phyloP scores from a whole-genome alignment of 306 rosid species.

The Medicago lupulina region DNA sequence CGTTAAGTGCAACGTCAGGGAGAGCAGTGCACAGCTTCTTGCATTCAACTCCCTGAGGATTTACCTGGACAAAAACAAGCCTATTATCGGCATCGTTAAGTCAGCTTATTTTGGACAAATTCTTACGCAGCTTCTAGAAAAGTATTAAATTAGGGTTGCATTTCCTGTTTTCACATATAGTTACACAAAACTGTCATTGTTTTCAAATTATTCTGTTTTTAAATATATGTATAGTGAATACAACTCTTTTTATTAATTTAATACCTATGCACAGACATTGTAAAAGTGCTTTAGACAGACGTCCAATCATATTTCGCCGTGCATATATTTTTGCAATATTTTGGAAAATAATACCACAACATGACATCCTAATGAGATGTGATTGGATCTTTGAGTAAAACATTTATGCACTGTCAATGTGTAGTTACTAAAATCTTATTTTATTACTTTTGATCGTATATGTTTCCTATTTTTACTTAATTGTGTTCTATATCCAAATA shows the following conservation, averaged over 20 bases:
- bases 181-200: too few species aligned
- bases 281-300: background rate
- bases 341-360: background rate
- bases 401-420: background rate
- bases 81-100: constrained; percentile 25
- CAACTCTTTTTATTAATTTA: too few species aligned
- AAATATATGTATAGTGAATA: too few species aligned
- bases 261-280: background rate
- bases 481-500: background rate
- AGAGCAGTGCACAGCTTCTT: constrained; percentile 55
- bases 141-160: background rate
- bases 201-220: too few species aligned
- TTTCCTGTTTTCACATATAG: too few species aligned
- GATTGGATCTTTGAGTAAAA: background rate
- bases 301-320: background rate
- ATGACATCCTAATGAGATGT: background rate
- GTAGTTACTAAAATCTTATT: background rate
- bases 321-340: background rate
- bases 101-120: constrained; percentile 15
- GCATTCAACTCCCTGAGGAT: constrained; percentile 75
- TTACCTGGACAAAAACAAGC: constrained; percentile 53
- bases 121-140: background rate
- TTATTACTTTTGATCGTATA: background rate
- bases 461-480: background rate
- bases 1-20: constrained; percentile 61